phyloP scores from a whole-genome alignment of 2,329 filamentous ascomycete genomes.

The Mollisia scopiformis region DNA sequence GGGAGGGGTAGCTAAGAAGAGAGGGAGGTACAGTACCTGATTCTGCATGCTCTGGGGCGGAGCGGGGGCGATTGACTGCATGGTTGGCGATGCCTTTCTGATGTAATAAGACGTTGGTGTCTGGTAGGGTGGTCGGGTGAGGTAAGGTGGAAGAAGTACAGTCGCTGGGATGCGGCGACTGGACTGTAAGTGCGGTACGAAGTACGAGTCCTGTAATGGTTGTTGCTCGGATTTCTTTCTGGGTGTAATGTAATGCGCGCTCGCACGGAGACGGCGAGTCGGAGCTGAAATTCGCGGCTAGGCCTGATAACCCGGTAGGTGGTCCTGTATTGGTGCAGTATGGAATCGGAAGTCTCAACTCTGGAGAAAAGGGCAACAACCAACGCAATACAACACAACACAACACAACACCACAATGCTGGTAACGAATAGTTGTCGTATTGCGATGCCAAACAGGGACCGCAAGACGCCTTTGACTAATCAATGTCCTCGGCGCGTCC shows the following conservation, averaged over 20 bases:
- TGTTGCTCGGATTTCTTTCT: not conserved
- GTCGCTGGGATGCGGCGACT: not conserved
- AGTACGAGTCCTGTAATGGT: not conserved
- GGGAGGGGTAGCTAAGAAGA: not conserved
- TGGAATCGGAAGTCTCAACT: no score
- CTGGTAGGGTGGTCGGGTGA: not conserved
- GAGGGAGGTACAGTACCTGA: constrained; percentile 27
- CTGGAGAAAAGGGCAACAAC: not conserved
- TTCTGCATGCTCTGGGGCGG: constrained; percentile 33
- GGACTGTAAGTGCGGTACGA: not conserved
- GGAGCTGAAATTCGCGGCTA: no score
- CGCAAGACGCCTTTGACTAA: no score
- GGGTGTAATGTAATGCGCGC: not conserved
- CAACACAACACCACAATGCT: no score
- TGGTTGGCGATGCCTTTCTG: constrained; percentile 20
- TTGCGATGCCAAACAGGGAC: no score
- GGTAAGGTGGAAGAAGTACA: not conserved
- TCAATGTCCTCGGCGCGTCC: no score
- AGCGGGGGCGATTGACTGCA: constrained; percentile 38
- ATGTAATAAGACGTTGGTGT: no score
- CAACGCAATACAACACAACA: not conserved
- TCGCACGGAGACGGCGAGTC: not conserved
- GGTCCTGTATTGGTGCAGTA: no score
- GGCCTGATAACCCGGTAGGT: no score
- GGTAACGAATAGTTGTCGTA: no score